Percentiles rank a stretch among this genome's conserved stretches.
Conservation (phyloP, 495 filamentous ascomycete species). For the Aspergillus wentii region DNA sequence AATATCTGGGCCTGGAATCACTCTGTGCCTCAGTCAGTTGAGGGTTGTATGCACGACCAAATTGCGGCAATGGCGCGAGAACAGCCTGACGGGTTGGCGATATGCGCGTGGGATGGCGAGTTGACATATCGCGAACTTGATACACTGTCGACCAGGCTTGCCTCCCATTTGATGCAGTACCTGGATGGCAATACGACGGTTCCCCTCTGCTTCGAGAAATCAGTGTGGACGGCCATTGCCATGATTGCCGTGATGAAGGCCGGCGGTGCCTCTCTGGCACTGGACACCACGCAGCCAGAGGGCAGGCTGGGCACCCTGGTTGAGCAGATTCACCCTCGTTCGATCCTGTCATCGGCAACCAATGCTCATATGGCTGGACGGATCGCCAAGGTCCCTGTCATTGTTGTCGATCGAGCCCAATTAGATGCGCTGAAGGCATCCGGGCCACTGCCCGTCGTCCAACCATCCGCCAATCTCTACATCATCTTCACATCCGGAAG, state of each 20-base stretch:
- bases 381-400: conserved; percentile 8
- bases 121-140: conserved; percentile 17
- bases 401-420: conserved; percentile 6
- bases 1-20: conserved; percentile 8
- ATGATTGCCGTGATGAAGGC: conserved; percentile 42
- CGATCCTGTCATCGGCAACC: conserved; percentile 43
- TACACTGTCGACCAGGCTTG: conserved; percentile 7
- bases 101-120: conserved; percentile 32
- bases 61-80: conserved; percentile 7
- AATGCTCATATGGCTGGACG: conserved; percentile 21
- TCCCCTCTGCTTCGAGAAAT: conserved; percentile 43
- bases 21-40: conserved; percentile 5
- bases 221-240: conserved; percentile 31
- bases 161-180: conserved; percentile 21
- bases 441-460: conserved; percentile 4
- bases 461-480: conserved; percentile 20
- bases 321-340: conserved; percentile 17
- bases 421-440: conserved; percentile 1
- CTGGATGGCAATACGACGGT: conserved; percentile 33
- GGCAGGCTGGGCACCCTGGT: conserved; percentile 29
- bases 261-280: conserved; percentile 42
- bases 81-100: conserved; percentile 10
- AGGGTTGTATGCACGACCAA: conserved; percentile 11
- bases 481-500: conserved; percentile 51
- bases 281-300: conserved; percentile 43